Conservation (phyloP, 2,329 filamentous ascomycete genomes). For the Colletotrichum echinochloae region DNA sequence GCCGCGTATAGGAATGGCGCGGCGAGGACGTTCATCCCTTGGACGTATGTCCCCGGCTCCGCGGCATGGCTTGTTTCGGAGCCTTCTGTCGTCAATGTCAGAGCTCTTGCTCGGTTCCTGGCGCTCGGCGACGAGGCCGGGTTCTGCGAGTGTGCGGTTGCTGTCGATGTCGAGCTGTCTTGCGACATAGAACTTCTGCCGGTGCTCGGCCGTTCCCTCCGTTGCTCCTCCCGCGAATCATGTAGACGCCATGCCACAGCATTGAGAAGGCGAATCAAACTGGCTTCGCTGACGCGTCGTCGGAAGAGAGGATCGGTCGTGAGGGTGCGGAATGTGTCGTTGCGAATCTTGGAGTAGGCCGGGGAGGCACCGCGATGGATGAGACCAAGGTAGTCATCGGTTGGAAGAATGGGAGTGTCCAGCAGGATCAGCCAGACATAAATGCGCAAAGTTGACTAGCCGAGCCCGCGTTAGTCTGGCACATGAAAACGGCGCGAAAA, state of each 20-base stretch:
- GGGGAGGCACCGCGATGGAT: conserved; percentile 94
- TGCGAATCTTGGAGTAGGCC: conserved; percentile 96
- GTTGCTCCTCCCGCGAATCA: conserved; percentile 73
- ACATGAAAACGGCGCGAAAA: not conserved
- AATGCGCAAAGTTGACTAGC: conserved; percentile 88
- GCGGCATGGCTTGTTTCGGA: conserved; percentile 61
- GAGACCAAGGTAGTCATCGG: conserved; percentile 88
- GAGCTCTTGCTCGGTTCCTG: conserved; percentile 65
- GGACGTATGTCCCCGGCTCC: conserved; percentile 90
- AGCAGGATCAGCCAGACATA: conserved; percentile 97
- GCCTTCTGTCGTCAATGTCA: conserved; percentile 73
- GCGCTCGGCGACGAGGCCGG: conserved; percentile 58
- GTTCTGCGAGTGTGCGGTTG: conserved; percentile 53
- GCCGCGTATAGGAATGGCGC: conserved; percentile 96
- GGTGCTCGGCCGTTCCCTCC: conserved; percentile 53
- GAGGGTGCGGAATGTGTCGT: conserved; percentile 96
- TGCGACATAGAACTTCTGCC: conserved; percentile 50
- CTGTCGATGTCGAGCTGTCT: conserved; percentile 44
- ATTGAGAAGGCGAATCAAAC: conserved; percentile 92
- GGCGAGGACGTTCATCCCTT: conserved; percentile 98
- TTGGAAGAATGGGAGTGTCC: conserved; percentile 85
- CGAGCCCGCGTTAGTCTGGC: not conserved
- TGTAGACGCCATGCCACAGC: conserved; percentile 94
- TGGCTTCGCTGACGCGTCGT: conserved; percentile 93
- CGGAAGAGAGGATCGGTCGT: conserved; percentile 98